phyloP scores from a whole-genome alignment of 257 asterid genomes.

The Plectranthus barbatus region DNA sequence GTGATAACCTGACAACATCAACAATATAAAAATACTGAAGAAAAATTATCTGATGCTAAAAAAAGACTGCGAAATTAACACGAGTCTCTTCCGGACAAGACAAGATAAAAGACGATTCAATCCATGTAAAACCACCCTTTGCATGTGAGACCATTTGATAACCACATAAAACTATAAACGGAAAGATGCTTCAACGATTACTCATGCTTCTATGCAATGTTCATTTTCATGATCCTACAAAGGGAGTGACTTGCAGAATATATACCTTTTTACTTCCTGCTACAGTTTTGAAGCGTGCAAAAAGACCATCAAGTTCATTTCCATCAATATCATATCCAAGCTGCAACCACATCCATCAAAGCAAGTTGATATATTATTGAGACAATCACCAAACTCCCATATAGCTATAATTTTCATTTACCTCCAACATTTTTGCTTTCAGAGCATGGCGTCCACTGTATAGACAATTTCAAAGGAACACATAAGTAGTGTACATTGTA shows the following conservation, averaged over 20 bases:
- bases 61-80: neutral
- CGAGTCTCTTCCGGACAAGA: neutral
- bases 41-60: neutral
- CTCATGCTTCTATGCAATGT: neutral
- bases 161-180: neutral
- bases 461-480: slow-evolving; percentile 17
- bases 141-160: neutral
- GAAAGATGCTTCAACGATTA: neutral
- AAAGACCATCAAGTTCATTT: slow-evolving; percentile 66
- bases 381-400: neutral
- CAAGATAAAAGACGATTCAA: neutral
- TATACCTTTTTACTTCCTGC: slow-evolving; percentile 81
- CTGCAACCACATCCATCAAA: slow-evolving; percentile 28
- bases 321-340: slow-evolving; percentile 80
- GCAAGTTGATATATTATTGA: neutral
- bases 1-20: slow-evolving; percentile 43
- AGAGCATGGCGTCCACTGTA: slow-evolving; percentile 91
- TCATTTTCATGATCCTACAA: neutral
- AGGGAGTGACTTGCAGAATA: neutral
- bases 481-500: neutral
- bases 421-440: slow-evolving; percentile 78
- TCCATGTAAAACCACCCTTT: neutral
- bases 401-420: slow-evolving; percentile 12
- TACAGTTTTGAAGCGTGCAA: slow-evolving; percentile 66
- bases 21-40: neutral